Conservation (phyloP, 2,329 filamentous ascomycete genomes). For the Colletotrichum sp. region DNA sequence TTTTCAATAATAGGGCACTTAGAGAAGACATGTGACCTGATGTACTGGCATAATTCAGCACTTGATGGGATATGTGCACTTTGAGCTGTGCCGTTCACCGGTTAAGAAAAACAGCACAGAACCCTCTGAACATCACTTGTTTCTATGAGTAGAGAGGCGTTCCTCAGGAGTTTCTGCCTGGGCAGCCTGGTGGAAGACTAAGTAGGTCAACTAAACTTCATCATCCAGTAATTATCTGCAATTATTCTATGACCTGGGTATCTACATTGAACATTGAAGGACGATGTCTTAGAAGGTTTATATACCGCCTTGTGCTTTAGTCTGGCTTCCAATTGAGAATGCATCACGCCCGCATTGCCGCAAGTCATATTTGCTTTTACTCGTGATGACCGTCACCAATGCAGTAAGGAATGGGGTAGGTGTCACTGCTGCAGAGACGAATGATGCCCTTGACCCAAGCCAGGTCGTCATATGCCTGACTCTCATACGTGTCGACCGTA, state of each 20-base stretch:
- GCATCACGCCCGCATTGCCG: neutral
- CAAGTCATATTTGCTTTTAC: neutral
- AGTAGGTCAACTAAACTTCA: neutral
- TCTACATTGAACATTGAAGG: neutral
- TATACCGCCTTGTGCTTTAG: neutral
- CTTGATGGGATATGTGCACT: too few species aligned
- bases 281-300: neutral
- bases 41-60: too few species aligned
- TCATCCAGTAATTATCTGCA: neutral
- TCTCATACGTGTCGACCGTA: slow-evolving; percentile 35
- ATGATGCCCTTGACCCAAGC: slow-evolving; percentile 45
- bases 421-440: slow-evolving; percentile 36
- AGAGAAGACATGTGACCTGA: too few species aligned
- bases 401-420: slow-evolving; percentile 40
- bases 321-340: neutral
- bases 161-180: too few species aligned
- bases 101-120: too few species aligned
- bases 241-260: neutral
- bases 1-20: too few species aligned
- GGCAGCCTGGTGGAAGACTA: too few species aligned
- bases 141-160: too few species aligned
- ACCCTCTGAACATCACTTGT: too few species aligned
- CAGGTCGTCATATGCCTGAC: slow-evolving; percentile 33
- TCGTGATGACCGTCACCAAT: slow-evolving; percentile 32
- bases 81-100: too few species aligned